Evolutionary conservation across 129 eudicot species (phyloP), one percentile per base, ranked within the genome.

Genomic region (Escallonia herrerae): DNA sequence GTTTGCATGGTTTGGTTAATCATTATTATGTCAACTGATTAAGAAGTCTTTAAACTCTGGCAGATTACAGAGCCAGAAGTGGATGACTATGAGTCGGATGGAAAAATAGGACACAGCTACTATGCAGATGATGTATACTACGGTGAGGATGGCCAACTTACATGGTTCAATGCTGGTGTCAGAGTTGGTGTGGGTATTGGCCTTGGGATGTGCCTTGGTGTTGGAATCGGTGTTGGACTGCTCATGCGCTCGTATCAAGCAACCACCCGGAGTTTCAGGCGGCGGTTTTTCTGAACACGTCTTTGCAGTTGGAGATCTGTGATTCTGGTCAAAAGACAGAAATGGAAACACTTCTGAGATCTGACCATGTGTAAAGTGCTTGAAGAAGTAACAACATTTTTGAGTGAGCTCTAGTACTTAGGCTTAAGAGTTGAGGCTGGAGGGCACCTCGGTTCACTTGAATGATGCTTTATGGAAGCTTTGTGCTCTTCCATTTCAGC

Each of bases 151-250:
- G 95, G 95, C 0, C 90, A 90, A 54, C 93, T 90, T 13, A 70
- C 97, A 14, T 90, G 97, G 97, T 90, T 90, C 76, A 90, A 90
- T 73, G 91, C 95, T 50, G 90, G 95, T 47, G 95, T 86, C 48
- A 77, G 95, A 76, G 95, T 86, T 11, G 95, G 95, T 68, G 95
- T 86, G 0, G 95, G 95, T 11, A 81, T 87, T 3, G 95, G 95
- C 65, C 95, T 87, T 43, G 95, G 95, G 67, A 87, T 87, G 95
- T 87, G 95, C 65, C 77, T 87, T 14, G 95, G 95, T 15, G 73
- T 87, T 2, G 95, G 91, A 33, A 84, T 87, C 60, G 95, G 95
- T 66, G 95, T 87, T 9, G 95, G 97, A 45, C 74, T 90, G 60
- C 87, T 90, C 13, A 87, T 90, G 97, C 87, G 95, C 9, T 90